Conservation (phyloP, 2,329 filamentous ascomycete species). For the Neobulgaria alba region DNA sequence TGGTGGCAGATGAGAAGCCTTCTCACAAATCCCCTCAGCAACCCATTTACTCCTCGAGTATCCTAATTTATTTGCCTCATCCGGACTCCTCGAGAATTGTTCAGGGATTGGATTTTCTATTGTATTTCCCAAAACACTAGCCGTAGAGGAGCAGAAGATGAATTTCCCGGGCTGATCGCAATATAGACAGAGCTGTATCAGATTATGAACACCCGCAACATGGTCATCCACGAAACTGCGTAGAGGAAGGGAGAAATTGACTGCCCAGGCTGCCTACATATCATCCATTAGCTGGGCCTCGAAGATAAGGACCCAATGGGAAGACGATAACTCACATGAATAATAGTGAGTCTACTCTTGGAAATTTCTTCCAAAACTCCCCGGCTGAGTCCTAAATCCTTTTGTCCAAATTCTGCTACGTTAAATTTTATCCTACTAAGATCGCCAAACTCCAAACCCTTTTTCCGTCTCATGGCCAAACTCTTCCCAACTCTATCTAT, state of each 20-base stretch:
- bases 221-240: constrained; percentile 47
- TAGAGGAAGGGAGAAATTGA: constrained; percentile 53
- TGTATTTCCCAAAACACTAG: constrained; percentile 32
- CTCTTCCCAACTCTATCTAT: too few relatives aligned
- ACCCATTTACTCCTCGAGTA: constrained; percentile 52
- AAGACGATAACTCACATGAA: constrained; percentile 38
- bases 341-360: constrained; percentile 36
- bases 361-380: constrained; percentile 36
- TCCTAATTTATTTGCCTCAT: constrained; percentile 39
- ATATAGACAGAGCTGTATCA: constrained; percentile 37
- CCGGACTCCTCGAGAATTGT: constrained; percentile 32
- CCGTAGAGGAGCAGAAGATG: constrained; percentile 44
- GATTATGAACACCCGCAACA: constrained; percentile 40
- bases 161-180: constrained; percentile 26
- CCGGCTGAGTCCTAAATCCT: too few relatives aligned
- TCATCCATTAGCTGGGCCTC: neutral
- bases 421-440: too few relatives aligned
- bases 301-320: too few relatives aligned
- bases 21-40: constrained; percentile 43
- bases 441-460: too few relatives aligned
- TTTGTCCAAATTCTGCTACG: too few relatives aligned
- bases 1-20: constrained; percentile 25
- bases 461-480: too few relatives aligned
- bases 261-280: constrained; percentile 45
- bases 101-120: constrained; percentile 32